Conservation (phyloP, 345 rosid genomes). For the Anastatica hierochuntica region DNA sequence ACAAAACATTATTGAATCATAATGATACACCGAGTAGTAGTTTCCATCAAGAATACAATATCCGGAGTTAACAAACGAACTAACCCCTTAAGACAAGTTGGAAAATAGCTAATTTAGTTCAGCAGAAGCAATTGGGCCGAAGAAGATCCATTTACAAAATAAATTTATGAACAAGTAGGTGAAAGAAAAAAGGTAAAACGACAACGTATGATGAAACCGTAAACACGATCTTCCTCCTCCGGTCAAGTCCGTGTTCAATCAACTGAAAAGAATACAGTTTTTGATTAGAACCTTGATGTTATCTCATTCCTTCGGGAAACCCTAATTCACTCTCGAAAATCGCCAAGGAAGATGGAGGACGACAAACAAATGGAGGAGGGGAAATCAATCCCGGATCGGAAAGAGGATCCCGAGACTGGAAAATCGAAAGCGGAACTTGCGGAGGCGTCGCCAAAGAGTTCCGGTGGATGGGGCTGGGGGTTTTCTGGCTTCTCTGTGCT, state of each 20-base stretch:
- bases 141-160: no score
- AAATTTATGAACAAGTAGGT: no score
- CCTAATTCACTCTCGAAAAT: background rate
- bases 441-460: slow-evolving; percentile 13
- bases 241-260: slow-evolving; percentile 9
- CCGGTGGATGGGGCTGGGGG: slow-evolving; percentile 88
- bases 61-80: no score
- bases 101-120: no score
- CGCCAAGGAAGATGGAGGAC: slow-evolving; percentile 33
- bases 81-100: no score
- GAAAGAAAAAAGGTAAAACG: background rate
- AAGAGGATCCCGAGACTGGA: slow-evolving; percentile 21
- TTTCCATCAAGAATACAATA: no score
- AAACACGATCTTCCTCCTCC: background rate
- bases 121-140: no score
- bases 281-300: background rate
- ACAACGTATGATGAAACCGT: background rate
- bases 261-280: slow-evolving; percentile 22
- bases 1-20: no score
- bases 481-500: slow-evolving; percentile 69
- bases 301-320: slow-evolving; percentile 1
- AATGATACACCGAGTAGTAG: no score
- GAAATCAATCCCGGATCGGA: slow-evolving; percentile 16
- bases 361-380: slow-evolving; percentile 16
- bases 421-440: background rate